phyloP scores from a whole-genome alignment of 78 protist genomes.

The Speleostelium caveatum region DNA sequence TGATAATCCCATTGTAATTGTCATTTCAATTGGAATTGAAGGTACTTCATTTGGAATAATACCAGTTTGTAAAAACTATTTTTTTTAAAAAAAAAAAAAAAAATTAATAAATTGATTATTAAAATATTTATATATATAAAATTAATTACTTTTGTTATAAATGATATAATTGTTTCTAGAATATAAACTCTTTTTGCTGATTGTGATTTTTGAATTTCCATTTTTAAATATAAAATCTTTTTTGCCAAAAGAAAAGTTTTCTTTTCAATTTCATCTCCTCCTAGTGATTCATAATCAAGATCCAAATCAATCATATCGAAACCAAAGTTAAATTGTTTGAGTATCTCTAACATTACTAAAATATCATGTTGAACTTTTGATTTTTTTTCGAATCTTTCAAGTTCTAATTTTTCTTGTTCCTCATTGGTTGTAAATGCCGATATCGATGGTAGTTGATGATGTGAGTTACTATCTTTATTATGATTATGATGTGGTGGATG shows the following conservation, averaged over 20 bases:
- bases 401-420: not conserved
- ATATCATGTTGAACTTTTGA: slow-evolving; percentile 12
- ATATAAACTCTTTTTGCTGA: slow-evolving; percentile 25
- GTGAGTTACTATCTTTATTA: no score
- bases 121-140: not conserved
- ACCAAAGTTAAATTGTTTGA: slow-evolving; percentile 68
- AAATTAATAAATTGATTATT: not conserved
- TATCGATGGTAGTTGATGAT: no score
- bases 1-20: slow-evolving; percentile 39
- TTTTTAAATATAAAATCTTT: slow-evolving; percentile 26
- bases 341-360: slow-evolving; percentile 30
- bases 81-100: not conserved
- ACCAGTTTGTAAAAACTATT: slow-evolving; percentile 8
- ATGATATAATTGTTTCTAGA: slow-evolving; percentile 22
- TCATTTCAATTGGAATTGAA: slow-evolving; percentile 73
- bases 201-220: slow-evolving; percentile 26
- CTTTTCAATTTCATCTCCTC: slow-evolving; percentile 35
- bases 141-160: slow-evolving; percentile 9
- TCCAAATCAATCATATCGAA: slow-evolving; percentile 22
- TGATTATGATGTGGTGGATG: not conserved
- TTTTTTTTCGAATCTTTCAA: slow-evolving; percentile 45
- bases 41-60: slow-evolving; percentile 18
- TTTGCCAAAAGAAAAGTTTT: slow-evolving; percentile 71
- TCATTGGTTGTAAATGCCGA: not conserved
- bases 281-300: not conserved